Base-by-base conservation (phyloP, 1,284 basidiomycete species). In the Ceratobasidium sp. region DNA sequence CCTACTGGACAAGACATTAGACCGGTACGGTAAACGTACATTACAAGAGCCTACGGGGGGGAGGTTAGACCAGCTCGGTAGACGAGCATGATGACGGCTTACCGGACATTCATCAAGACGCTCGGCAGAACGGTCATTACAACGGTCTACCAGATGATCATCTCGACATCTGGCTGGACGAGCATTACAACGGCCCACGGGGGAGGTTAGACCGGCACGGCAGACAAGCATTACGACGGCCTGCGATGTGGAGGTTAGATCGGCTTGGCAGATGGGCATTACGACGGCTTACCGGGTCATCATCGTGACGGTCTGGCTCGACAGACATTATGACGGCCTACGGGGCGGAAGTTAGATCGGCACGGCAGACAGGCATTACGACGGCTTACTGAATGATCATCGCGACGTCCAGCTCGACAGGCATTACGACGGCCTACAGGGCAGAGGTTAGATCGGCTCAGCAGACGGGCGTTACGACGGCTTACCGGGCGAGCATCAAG, bases 391-490 rank as follows among this genome's bases (percentile, higher is more conserved):
- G 54, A 8, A 57, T 57, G 27, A 57, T 12, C 54, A 57, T 30
- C n/a, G n/a, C 54, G 54, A 57, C 27, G 27, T 8, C 20, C 54
- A 1, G n/a, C 54, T 20, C 20, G 8, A 57, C 54, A 14, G 54
- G n/a, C 54, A 57, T 12, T 57, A 57, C 54, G 54, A 57, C 54
- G 54, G 54, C 54, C n/a, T n/a, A 18, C 8, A 8, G 27, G n/a
- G 54, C 20, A 10, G 54, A n/a, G 14, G n/a, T 23, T 30, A 30
- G 14, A 20, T 8, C 54, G 54, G 54, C 54, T 8, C n/a, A 18
- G 12, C n/a, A 23, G n/a, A 57, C 54, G 54, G n/a, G 54, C 27
- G n/a, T 57, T 57, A 57, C 54, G 54, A 57, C 54, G 54, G 54
- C 54, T 30, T 57, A 18, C 14, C 20, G 54, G 54, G n/a, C 27